Evolutionary conservation across 2,329 filamentous ascomycete genomes (phyloP), one percentile per base, ranked within the genome.

Genomic region (Lachnellula subtilissima): DNA sequence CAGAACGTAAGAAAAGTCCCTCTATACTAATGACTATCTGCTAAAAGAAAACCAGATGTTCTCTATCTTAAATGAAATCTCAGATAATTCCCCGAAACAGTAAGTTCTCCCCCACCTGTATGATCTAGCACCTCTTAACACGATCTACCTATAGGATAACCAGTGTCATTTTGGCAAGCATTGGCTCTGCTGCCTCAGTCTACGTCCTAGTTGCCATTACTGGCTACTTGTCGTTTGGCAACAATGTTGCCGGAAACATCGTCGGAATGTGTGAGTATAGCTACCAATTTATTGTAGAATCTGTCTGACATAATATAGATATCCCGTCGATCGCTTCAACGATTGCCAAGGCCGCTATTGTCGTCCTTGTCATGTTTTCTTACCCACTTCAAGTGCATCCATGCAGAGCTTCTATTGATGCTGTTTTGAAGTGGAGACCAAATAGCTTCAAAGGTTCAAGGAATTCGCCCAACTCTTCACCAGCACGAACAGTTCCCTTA

Each of bases 301-400:
- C 32, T 12, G 51, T 15, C 54, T 63, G 52, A 61, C 42, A 37
- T 7, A 7, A 23, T 25, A 39, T 60, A 84, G 81, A 93, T 70
- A 77, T 84, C 4, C 83, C 89, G 2, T 90, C 88, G 1, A 80
- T 90, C 45, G 86, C 88, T 15, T 93, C 92, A 1, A 97, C 93
- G 1, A 91, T 99, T 64, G 94, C 90, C 53, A 93, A 95, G 63
- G 90, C 91, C 2, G 94, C 94, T 48, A 99, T 99, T 62, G 94
- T 99, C 39, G 81, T 97, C 56, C 84, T 99, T 1, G 94, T 99
- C 64, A 91, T 95, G 72, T 97, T 99, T 71, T 96, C 91, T 15
- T 93, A 97, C 59, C 94, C 94, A 1, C 81, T 99, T 1, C 94
- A 99, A 72, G 88, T 96, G 39, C 94, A 99, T 70, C 94, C 94